Evolutionary conservation across 2,329 filamentous ascomycete species (phyloP).

Genomic region (Sodiomyces alkalinus): DNA sequence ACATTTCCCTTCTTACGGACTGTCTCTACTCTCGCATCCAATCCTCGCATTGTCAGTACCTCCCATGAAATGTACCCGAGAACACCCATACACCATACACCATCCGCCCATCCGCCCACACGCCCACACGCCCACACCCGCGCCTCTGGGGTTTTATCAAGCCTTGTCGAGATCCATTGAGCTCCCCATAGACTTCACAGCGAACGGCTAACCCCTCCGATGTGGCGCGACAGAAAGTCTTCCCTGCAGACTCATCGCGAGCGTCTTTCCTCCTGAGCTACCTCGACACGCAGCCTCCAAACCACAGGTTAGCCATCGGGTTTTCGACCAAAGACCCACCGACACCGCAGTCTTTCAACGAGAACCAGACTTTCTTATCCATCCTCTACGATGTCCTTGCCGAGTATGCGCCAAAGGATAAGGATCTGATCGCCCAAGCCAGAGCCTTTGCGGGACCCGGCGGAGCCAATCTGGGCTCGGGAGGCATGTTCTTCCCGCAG

Average conservation of each 20-base stretch:
- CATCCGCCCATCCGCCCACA: no score
- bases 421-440: conserved; percentile 38
- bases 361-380: conserved; percentile 43
- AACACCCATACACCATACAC: no score
- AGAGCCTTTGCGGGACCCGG: conserved; percentile 44
- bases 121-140: no score
- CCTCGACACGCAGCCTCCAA: conserved; percentile 42
- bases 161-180: conserved; percentile 1
- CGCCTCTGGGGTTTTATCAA: no score
- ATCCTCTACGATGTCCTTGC: conserved; percentile 43
- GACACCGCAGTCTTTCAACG: conserved; percentile 41
- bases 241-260: conserved; percentile 29
- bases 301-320: conserved; percentile 38
- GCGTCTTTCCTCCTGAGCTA: conserved; percentile 40
- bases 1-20: conserved; percentile 12
- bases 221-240: conserved; percentile 34
- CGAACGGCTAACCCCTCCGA: no score
- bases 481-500: conserved; percentile 33
- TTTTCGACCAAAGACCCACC: conserved; percentile 43
- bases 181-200: conserved; percentile 3
- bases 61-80: no score
- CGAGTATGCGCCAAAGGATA: conserved; percentile 40
- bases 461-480: conserved; percentile 34
- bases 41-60: conserved; percentile 36
- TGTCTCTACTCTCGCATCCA: conserved; percentile 32